Conservation (phyloP, 768 basidiomycete genomes). For the Serendipita vermifera region DNA sequence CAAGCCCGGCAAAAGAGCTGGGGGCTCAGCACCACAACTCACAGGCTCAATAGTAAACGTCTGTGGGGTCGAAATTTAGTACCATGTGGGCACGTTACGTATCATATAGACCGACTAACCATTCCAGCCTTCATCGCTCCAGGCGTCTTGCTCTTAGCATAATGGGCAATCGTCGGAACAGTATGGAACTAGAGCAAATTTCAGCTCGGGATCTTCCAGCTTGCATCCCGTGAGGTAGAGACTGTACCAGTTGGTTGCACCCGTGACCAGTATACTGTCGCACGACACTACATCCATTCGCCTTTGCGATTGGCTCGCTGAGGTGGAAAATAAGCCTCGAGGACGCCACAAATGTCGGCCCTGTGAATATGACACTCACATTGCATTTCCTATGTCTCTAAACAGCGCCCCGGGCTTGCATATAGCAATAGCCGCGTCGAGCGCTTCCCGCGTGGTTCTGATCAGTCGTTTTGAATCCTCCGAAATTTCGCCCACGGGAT, state of each 20-base stretch:
- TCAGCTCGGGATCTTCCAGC: not conserved
- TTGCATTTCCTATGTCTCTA: conserved; percentile 74
- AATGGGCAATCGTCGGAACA: conserved; percentile 83
- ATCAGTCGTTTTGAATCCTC: conserved; percentile 76
- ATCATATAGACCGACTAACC: conserved; percentile 35
- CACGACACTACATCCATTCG: conserved; percentile 79
- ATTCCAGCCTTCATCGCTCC: conserved; percentile 91
- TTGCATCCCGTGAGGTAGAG: conserved; percentile 17
- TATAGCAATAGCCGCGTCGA: conserved; percentile 80
- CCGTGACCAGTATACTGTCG: conserved; percentile 89
- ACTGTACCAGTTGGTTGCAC: conserved; percentile 76
- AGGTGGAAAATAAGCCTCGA: conserved; percentile 21
- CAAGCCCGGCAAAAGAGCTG: conserved; percentile 3
- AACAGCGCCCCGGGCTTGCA: conserved; percentile 91
- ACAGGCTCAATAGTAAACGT: conserved; percentile 73
- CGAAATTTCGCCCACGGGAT: conserved; percentile 77
- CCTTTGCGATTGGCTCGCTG: conserved; percentile 75
- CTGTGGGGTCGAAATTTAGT: conserved; percentile 10
- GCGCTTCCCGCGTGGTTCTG: conserved; percentile 61
- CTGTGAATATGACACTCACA: conserved; percentile 38
- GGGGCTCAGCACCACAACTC: conserved; percentile 18
- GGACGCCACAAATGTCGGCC: conserved; percentile 8
- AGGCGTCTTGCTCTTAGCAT: conserved; percentile 85
- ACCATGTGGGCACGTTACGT: not conserved
- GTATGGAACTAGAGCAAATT: not conserved